Evolutionary conservation across 2,329 filamentous ascomycete genomes (phyloP).

Genomic region (Tothia fuscella): DNA sequence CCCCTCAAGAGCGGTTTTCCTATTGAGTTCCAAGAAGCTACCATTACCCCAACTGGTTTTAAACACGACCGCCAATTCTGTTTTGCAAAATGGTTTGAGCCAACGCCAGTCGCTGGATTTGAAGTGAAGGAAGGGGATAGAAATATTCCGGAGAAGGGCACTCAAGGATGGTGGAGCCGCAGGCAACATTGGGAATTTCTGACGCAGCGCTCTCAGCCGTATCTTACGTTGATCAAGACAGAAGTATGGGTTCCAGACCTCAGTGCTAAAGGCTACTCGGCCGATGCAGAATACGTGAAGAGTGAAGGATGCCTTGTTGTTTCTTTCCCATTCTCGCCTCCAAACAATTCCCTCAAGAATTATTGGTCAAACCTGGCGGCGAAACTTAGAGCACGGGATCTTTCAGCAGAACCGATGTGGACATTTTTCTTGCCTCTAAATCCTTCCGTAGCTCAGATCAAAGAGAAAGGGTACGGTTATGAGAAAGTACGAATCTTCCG

Average conservation of each 20-base stretch:
- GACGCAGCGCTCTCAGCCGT: constrained; percentile 57
- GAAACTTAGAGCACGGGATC: constrained; percentile 16
- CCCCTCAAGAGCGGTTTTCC: constrained; percentile 74
- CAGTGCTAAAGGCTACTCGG: constrained; percentile 38
- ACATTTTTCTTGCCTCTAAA: constrained; percentile 56
- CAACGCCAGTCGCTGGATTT: constrained; percentile 19
- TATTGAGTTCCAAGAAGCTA: constrained; percentile 56
- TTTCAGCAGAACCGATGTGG: constrained; percentile 36
- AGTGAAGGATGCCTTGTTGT: constrained; percentile 52
- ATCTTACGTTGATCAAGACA: constrained; percentile 55
- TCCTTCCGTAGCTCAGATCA: constrained; percentile 46
- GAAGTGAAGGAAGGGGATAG: neutral
- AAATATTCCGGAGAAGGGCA: neutral
- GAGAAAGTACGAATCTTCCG: constrained; percentile 56
- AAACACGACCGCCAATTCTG: constrained; percentile 73
- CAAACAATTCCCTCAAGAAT: constrained; percentile 21
- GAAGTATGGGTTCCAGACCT: constrained; percentile 60
- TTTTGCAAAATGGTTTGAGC: constrained; percentile 52
- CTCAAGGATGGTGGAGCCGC: neutral
- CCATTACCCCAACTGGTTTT: constrained; percentile 56
- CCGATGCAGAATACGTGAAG: constrained; percentile 36
- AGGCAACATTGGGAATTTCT: constrained; percentile 52
- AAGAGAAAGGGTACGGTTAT: constrained; percentile 44
- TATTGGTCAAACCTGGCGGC: constrained; percentile 23
- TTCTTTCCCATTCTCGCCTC: constrained; percentile 45